Conservation (phyloP, 2,329 filamentous ascomycete species). For the Epichloe gansuensis region DNA sequence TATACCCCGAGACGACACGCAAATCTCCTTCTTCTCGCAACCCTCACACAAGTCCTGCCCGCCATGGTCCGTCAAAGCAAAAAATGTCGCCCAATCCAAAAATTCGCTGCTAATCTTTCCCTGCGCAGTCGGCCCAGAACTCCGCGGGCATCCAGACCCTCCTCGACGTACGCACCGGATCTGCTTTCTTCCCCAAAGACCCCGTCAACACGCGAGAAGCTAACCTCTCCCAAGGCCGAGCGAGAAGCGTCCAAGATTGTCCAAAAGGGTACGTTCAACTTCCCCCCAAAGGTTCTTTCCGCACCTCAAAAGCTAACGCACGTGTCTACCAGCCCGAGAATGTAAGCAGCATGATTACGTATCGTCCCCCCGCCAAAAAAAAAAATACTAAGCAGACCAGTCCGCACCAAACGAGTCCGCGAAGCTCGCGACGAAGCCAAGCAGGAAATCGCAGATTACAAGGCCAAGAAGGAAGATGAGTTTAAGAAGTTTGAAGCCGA, state of each 20-base stretch:
- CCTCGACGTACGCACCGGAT: conserved; percentile 63
- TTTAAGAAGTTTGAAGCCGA: conserved; percentile 86
- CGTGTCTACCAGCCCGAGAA: conserved; percentile 55
- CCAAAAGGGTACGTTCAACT: conserved; percentile 60
- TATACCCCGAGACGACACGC: background rate
- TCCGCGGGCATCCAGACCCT: conserved; percentile 97
- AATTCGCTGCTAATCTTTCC: conserved; percentile 2
- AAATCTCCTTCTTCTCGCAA: background rate
- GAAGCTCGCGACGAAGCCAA: conserved; percentile 94
- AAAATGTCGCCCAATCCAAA: background rate
- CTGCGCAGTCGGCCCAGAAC: conserved; percentile 80
- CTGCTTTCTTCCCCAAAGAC: background rate
- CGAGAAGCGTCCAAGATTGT: conserved; percentile 98
- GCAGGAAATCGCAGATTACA: conserved; percentile 93
- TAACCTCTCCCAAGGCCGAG: conserved; percentile 56
- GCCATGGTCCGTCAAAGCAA: conserved; percentile 6
- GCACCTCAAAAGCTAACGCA: background rate
- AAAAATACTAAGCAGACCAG: conserved; percentile 13
- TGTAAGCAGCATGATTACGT: conserved; percentile 43
- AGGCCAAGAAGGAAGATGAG: conserved; percentile 78
- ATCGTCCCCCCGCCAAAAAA: background rate
- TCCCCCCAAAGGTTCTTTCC: background rate
- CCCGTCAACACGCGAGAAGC: background rate
- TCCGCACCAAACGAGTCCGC: conserved; percentile 89
- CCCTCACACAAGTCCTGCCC: background rate